Base-by-base conservation (phyloP, 148 eudicot species). In the Cornus suecica region DNA sequence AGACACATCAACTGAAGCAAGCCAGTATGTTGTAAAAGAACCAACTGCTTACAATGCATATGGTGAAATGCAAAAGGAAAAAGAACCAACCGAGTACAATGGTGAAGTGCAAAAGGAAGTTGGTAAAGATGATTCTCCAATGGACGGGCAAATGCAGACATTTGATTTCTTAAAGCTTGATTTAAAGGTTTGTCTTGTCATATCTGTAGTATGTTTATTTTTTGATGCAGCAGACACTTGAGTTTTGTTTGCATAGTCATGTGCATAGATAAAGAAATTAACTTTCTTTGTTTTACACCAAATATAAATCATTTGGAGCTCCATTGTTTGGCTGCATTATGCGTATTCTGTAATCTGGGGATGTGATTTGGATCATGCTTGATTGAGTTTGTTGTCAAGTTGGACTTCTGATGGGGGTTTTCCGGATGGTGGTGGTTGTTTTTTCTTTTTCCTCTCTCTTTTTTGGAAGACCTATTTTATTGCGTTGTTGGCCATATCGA, bases 111-210 rank as follows among this genome's bases (percentile, higher is more conserved):
- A 66, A 62, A 48, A 74, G 8, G 75, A 83, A 56, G 66, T 56
- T 27, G 34, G 70, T n/a, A 52, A 70, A 31, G 88, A 32, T 56
- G 82, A 72, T 65, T 76, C 82, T 58, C 54, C 77, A 0, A 15
- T 77, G 30, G 85, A 87, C 72, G 78, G 76, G 41, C 42, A 74
- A 41, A 62, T 48, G 60, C 86, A 75, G 45, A 75, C 82, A 14
- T 52, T 85, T 64, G 82, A 89, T 73, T 30, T 90, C 30, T 71
- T 87, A 25, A 83, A 86, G 37, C 70, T 90, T 76, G 71, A 86
- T 78, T 28, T 85, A 28, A 83, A 91, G 91, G 98, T 93, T 18
- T 77, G 69, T 42, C 56, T 25, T 34, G 69, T 25, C 37, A 65
- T 20, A 30, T 37, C 31, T 25, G 51, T 72, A 25, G 25, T 2